Evolutionary conservation across 768 basidiomycete species (phyloP), one percentile per base, ranked within the genome.

Genomic region (Russula ochroleuca): DNA sequence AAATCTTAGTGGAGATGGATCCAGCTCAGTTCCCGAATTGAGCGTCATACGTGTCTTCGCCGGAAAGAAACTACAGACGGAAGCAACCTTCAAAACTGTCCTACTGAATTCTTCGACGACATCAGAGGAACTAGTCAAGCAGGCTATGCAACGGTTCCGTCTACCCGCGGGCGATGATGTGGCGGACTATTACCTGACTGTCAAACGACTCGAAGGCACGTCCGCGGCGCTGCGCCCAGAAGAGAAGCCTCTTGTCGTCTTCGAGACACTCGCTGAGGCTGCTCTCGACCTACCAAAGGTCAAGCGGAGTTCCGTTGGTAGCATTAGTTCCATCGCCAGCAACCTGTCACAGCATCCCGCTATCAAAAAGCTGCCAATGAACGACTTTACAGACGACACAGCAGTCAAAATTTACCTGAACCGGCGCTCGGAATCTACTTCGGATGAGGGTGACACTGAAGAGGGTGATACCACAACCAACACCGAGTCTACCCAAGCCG

Each of bases 61-160:
- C 0, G 97, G 96, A 33, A 85, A 88, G 68, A 82, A 92, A 68
- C 73, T 98, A 67, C 87, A 94, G 72, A 92, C 94, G 0, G 95
- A 98, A 69, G 93, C 94, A 2, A 97, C 96, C 6, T 99, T 99
- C 82, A 98, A 98, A 78, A 98, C 97, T 7, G 97, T 96, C 1
- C 76, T 98, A 19, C 82, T 98, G 61, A 98, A 95, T 70, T 78
- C 89, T 5, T 86, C 85, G 0, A 98, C 96, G 0, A 90, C 88
- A 0, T 84, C 92, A 0, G 76, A 80, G 0, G 96, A 97, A 63
- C 84, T 99, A 47, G 83, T 98, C 56, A 82, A 84, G 61, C 97
- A 99, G 77, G 92, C 95, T 7, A 87, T 94, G 60, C 96, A 98
- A 73, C 86, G 97, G 8, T 98, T 99, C 85, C 79, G 92, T 37